These are phyloP conservation scores for Dioszegia hungarica DNA, from an alignment of 768 basidiomycete genomes.

Conservation along the genomic window DNA sequence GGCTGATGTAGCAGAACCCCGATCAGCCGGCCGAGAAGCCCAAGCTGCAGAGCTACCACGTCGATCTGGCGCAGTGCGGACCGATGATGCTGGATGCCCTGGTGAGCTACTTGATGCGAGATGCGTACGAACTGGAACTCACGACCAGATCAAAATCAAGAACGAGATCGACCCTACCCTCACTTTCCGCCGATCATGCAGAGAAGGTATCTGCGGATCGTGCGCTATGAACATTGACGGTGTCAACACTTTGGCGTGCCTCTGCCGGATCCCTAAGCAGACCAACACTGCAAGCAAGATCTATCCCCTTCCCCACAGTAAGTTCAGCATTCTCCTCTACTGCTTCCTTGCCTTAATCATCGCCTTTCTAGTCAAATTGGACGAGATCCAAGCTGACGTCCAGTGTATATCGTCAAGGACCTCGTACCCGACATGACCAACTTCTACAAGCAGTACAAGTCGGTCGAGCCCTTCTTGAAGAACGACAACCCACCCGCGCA, in stretches of 20 bases:
- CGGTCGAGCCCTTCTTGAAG: conserved; percentile 93
- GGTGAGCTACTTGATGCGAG: conserved; percentile 24
- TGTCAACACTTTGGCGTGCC: conserved; percentile 88
- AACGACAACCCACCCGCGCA: conserved; percentile 82
- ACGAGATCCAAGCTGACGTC: too few species aligned
- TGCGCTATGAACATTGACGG: conserved; percentile 99
- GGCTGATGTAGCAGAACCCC: conserved; percentile 63
- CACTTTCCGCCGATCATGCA: conserved; percentile 67
- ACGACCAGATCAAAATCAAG: conserved; percentile 84
- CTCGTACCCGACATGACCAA: conserved; percentile 65
- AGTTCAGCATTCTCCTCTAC: too few species aligned
- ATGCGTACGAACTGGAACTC: not conserved
- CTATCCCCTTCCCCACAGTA: conserved; percentile 96
- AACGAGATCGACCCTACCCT: conserved; percentile 95
- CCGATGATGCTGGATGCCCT: conserved; percentile 67
- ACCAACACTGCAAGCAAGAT: conserved; percentile 72
- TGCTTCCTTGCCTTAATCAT: not conserved
- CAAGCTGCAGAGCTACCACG: conserved; percentile 76
- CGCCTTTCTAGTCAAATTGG: too few species aligned
- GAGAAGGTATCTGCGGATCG: conserved; percentile 80
- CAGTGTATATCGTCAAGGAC: conserved; percentile 99
- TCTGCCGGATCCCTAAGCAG: conserved; percentile 87
- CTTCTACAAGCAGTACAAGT: conserved; percentile 91
- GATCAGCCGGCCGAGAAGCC: conserved; percentile 92
- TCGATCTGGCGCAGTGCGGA: conserved; percentile 90